These are phyloP conservation scores for Blastocrithidia nonstop DNA, from an alignment of 208 protist genomes.

Conservation along the genomic window DNA sequence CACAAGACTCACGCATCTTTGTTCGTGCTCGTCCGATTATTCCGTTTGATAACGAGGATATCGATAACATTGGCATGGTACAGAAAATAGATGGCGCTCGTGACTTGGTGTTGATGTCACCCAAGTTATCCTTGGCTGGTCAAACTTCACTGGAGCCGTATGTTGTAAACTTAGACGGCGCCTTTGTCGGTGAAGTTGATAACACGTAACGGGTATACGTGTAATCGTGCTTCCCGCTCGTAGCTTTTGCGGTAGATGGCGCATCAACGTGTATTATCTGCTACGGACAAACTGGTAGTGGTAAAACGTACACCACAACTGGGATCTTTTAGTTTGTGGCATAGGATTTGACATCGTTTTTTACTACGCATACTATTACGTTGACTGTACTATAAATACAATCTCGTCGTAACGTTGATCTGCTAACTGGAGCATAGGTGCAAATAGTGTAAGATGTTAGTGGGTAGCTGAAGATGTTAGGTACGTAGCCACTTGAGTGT, in stretches of 20 bases:
- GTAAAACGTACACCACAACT: conserved; percentile 80
- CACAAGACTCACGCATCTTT: conserved; percentile 77
- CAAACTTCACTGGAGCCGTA: conserved; percentile 61
- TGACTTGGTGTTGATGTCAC: conserved; percentile 71
- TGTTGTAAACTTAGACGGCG: conserved; percentile 58
- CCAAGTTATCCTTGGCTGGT: conserved; percentile 70
- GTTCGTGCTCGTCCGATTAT: conserved; percentile 71
- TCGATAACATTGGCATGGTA: conserved; percentile 56
- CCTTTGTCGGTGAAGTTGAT: conserved; percentile 47
- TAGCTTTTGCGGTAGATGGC: conserved; percentile 59
- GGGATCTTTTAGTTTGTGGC: conserved; percentile 56
- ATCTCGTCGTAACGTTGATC: conserved; percentile 53
- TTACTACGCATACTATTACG: conserved; percentile 48
- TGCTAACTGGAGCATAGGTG: conserved; percentile 58
- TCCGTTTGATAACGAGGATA: conserved; percentile 54
- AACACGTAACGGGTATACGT: conserved; percentile 52
- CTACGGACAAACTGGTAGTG: conserved; percentile 86
- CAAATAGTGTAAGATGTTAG: conserved; percentile 74
- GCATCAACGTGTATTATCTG: conserved; percentile 75
- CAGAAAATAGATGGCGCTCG: conserved; percentile 55
- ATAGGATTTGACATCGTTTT: conserved; percentile 35
- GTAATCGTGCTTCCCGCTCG: conserved; percentile 63
- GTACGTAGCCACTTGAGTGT: conserved; percentile 65
- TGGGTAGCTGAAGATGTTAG: conserved; percentile 59
- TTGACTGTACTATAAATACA: conserved; percentile 79